These are phyloP conservation scores for Stephania yunnanensis DNA, from an alignment of 164 flowering plant species.

Conservation along the genomic window DNA sequence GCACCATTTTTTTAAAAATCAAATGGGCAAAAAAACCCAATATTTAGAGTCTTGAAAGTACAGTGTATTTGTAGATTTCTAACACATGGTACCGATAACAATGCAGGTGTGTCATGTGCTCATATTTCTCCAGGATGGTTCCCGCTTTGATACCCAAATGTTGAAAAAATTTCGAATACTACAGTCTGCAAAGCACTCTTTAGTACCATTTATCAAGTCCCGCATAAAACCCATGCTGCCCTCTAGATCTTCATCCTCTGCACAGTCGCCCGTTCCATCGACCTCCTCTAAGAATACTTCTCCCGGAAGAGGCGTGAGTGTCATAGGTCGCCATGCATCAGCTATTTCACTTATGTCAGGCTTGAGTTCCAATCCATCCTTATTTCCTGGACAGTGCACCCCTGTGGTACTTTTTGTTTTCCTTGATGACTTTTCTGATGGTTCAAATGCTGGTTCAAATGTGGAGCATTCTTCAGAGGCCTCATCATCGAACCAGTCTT, in stretches of 20 bases:
- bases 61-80: background rate
- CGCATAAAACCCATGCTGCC: conserved; percentile 29
- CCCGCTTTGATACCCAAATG: conserved; percentile 57
- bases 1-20: background rate
- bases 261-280: conserved; percentile 25
- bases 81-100: conserved; percentile 21
- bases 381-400: conserved; percentile 84
- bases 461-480: conserved; percentile 42
- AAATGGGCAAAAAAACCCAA: background rate
- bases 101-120: conserved; percentile 95
- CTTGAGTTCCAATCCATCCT: conserved; percentile 62
- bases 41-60: background rate
- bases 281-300: conserved; percentile 39
- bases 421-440: conserved; percentile 66
- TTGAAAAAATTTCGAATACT: conserved; percentile 66
- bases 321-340: conserved; percentile 45
- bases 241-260: conserved; percentile 39
- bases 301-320: conserved; percentile 51
- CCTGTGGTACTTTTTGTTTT: conserved; percentile 79
- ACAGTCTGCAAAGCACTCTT: conserved; percentile 74
- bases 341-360: conserved; percentile 72
- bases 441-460: conserved; percentile 25
- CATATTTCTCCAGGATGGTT: conserved; percentile 74
- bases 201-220: conserved; percentile 56
- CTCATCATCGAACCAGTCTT: conserved; percentile 37